phyloP scores from a whole-genome alignment of 1,284 basidiomycete genomes.

The Cutaneotrichosporon mucoides region DNA sequence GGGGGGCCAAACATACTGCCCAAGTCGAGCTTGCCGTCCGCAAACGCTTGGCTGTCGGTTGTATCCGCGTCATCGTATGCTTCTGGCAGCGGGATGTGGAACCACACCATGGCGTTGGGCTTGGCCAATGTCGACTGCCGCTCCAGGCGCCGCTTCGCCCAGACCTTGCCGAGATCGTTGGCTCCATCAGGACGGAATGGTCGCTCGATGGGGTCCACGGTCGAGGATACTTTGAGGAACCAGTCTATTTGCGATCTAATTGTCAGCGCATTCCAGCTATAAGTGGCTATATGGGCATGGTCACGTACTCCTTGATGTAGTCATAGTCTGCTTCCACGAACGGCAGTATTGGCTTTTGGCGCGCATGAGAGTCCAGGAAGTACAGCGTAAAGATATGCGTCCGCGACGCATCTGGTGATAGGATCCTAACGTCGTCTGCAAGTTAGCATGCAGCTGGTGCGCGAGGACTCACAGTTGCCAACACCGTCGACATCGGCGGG shows the following conservation, averaged over 20 bases:
- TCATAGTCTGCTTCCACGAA: slow-evolving; percentile 58
- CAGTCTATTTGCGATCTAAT: slow-evolving; percentile 68
- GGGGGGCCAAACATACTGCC: slow-evolving; percentile 58
- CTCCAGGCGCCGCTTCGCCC: slow-evolving; percentile 43
- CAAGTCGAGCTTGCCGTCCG: slow-evolving; percentile 58
- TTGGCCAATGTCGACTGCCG: slow-evolving; percentile 62
- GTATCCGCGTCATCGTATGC: slow-evolving; percentile 21
- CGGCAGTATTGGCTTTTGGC: slow-evolving; percentile 56
- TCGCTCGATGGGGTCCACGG: slow-evolving; percentile 66
- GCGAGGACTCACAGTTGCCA: slow-evolving; percentile 63
- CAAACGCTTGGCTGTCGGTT: slow-evolving; percentile 48
- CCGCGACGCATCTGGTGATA: slow-evolving; percentile 59
- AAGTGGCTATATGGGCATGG: too few relatives aligned
- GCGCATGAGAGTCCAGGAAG: slow-evolving; percentile 87
- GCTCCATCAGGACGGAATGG: slow-evolving; percentile 72
- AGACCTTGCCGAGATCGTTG: slow-evolving; percentile 63
- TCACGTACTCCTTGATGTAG: slow-evolving; percentile 59
- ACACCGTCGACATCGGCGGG: slow-evolving; percentile 77
- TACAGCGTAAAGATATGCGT: slow-evolving; percentile 84
- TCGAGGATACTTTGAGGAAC: slow-evolving; percentile 72
- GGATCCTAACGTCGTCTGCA: slow-evolving; percentile 49
- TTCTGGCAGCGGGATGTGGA: slow-evolving; percentile 86
- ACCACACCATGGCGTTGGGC: slow-evolving; percentile 90
- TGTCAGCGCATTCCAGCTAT: too few relatives aligned
- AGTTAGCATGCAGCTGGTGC: too few relatives aligned